These are phyloP conservation scores for Jamesozyma hellenica DNA, from an alignment of 805 yeast species.

Conservation along the genomic window DNA sequence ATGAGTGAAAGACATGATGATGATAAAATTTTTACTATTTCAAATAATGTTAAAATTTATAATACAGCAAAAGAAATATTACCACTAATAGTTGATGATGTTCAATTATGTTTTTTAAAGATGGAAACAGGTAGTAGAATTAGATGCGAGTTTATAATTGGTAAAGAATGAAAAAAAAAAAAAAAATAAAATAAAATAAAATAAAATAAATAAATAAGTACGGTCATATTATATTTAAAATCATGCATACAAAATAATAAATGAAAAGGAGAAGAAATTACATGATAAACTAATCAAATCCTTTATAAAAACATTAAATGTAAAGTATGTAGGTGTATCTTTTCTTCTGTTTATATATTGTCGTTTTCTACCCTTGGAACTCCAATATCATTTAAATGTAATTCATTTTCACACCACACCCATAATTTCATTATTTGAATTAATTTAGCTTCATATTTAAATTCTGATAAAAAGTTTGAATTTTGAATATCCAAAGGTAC, in stretches of 20 bases:
- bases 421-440: slow-evolving; percentile 50
- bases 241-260: not conserved
- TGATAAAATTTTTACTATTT: slow-evolving; percentile 19
- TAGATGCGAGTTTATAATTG: slow-evolving; percentile 29
- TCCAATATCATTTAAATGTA: slow-evolving; percentile 32
- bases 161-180: not conserved
- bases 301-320: too few species aligned
- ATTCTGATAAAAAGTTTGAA: slow-evolving; percentile 5
- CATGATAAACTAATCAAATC: not conserved
- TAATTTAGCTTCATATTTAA: slow-evolving; percentile 30
- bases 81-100: slow-evolving; percentile 31
- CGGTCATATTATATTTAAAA: too few species aligned
- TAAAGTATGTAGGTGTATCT: not conserved
- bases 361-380: slow-evolving; percentile 27
- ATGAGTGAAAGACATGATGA: slow-evolving; percentile 6
- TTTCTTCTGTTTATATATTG: not conserved
- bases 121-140: slow-evolving; percentile 45
- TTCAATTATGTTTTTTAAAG: slow-evolving; percentile 41
- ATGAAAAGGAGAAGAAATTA: not conserved
- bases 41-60: slow-evolving; percentile 30
- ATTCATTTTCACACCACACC: slow-evolving; percentile 53
- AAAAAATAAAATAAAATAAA: not conserved
- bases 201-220: not conserved
- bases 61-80: slow-evolving; percentile 26
- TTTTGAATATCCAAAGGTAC: not conserved